Evolutionary conservation across 2,329 filamentous ascomycete genomes (phyloP).

Genomic region (Aspergillus sp.): DNA sequence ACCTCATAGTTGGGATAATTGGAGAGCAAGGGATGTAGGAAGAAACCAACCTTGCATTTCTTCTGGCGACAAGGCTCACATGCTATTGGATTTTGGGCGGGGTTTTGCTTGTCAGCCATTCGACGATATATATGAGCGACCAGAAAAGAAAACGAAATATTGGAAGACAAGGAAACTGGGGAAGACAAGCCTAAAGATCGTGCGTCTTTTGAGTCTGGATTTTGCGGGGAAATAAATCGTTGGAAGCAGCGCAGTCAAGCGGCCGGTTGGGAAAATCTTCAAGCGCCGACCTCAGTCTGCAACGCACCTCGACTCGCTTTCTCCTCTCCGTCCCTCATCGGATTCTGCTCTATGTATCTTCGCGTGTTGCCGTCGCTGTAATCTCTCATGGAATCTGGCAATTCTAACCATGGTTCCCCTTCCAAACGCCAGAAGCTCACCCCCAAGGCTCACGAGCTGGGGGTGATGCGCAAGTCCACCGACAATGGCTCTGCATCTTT

Average conservation of each 20-base stretch:
- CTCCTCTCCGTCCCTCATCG: not conserved
- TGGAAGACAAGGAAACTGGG: not conserved
- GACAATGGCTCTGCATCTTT: slow-evolving; percentile 53
- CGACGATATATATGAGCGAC: not conserved
- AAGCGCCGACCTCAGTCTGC: slow-evolving; percentile 1
- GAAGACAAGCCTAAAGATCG: not conserved
- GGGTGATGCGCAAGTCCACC: slow-evolving; percentile 53
- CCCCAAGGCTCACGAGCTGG: slow-evolving; percentile 42
- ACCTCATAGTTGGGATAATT: not conserved
- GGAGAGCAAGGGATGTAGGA: not conserved
- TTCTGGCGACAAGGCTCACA: slow-evolving; percentile 21
- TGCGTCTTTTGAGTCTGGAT: not conserved
- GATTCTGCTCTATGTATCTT: not conserved
- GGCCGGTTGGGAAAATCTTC: slow-evolving; percentile 7
- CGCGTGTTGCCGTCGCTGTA: not conserved
- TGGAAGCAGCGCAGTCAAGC: not conserved
- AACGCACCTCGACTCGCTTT: not conserved
- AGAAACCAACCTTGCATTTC: slow-evolving; percentile 18
- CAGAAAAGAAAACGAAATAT: not conserved
- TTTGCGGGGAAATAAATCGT: not conserved
- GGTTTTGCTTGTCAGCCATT: slow-evolving; percentile 16
- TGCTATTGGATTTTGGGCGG: slow-evolving; percentile 18
- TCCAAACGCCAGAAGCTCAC: slow-evolving; percentile 30
- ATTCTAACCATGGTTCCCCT: slow-evolving; percentile 15
- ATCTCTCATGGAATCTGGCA: slow-evolving; percentile 7